phyloP scores from a whole-genome alignment of 352 stramenopile species.

The Globisporangium mamillatum region DNA sequence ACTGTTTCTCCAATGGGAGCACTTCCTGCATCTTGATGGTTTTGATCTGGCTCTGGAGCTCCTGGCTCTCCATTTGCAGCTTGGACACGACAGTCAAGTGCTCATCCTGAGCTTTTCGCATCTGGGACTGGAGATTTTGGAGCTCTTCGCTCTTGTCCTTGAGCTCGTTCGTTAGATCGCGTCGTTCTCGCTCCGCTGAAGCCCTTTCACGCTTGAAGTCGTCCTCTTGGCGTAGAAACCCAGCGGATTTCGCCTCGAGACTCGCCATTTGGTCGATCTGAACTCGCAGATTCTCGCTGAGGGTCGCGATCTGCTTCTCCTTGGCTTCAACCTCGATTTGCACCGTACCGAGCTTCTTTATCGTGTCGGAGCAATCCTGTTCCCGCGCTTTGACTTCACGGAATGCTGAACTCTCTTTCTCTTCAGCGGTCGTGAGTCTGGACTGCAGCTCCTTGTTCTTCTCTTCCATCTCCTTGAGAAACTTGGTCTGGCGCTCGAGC shows the following conservation, averaged over 20 bases:
- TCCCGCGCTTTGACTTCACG: slow-evolving; percentile 5
- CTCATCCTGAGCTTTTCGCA: slow-evolving; percentile 32
- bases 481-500: slow-evolving; percentile 15
- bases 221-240: slow-evolving; percentile 7
- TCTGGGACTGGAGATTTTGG: slow-evolving; percentile 25
- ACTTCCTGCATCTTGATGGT: slow-evolving; percentile 28
- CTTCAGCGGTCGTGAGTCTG: not conserved
- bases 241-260: not conserved
- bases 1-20: slow-evolving; percentile 31
- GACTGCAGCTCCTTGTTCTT: slow-evolving; percentile 12
- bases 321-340: slow-evolving; percentile 3
- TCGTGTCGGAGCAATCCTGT: not conserved
- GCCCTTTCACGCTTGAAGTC: slow-evolving; percentile 9
- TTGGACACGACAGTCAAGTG: slow-evolving; percentile 20
- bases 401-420: not conserved
- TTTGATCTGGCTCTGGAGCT: slow-evolving; percentile 25
- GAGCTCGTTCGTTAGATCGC: not conserved
- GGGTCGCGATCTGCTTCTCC: not conserved
- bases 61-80: slow-evolving; percentile 29
- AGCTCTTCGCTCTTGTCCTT: slow-evolving; percentile 14
- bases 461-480: slow-evolving; percentile 16
- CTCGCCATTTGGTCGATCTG: not conserved
- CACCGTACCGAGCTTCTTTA: not conserved
- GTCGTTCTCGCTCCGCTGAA: slow-evolving; percentile 6
- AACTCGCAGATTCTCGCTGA: slow-evolving; percentile 11